Evolutionary conservation across 2,329 filamentous ascomycete genomes (phyloP).

Genomic region (Colletotrichum cuscutae): DNA sequence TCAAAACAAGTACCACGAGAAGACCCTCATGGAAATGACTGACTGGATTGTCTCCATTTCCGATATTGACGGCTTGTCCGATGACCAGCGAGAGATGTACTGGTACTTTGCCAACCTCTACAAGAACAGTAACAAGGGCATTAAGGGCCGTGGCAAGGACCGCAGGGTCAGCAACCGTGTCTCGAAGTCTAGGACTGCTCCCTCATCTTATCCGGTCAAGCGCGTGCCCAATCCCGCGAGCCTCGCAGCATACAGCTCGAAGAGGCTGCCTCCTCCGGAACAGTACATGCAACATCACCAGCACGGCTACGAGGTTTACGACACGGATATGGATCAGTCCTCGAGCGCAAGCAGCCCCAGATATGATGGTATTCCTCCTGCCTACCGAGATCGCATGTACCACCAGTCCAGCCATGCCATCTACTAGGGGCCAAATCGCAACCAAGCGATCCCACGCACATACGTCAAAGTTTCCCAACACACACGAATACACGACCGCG

Average conservation of each 20-base stretch:
- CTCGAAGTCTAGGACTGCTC: conserved; percentile 37
- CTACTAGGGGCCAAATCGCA: background rate
- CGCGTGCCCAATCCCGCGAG: conserved; percentile 25
- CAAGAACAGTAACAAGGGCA: conserved; percentile 98
- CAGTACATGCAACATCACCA: conserved; percentile 33
- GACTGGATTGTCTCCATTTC: conserved; percentile 73
- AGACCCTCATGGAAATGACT: conserved; percentile 77
- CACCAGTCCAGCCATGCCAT: conserved; percentile 22
- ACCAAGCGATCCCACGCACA: background rate
- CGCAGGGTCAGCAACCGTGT: conserved; percentile 65
- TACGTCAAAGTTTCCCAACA: background rate
- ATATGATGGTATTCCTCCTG: conserved; percentile 17
- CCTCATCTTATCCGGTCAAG: conserved; percentile 32
- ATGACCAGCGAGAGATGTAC: conserved; percentile 79
- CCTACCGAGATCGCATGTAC: conserved; percentile 30
- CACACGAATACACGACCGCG: conserved; percentile 17
- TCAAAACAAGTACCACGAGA: conserved; percentile 91
- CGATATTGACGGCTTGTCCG: conserved; percentile 71
- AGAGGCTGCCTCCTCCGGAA: conserved; percentile 28
- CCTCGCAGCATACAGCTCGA: conserved; percentile 33
- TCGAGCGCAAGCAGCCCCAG: conserved; percentile 33
- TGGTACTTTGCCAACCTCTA: conserved; percentile 89
- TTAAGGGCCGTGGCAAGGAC: conserved; percentile 94
- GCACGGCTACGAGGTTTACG: conserved; percentile 31
- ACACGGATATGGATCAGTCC: conserved; percentile 33